phyloP scores from a whole-genome alignment of 208 protist genomes.

The Borovskyia barvae region DNA sequence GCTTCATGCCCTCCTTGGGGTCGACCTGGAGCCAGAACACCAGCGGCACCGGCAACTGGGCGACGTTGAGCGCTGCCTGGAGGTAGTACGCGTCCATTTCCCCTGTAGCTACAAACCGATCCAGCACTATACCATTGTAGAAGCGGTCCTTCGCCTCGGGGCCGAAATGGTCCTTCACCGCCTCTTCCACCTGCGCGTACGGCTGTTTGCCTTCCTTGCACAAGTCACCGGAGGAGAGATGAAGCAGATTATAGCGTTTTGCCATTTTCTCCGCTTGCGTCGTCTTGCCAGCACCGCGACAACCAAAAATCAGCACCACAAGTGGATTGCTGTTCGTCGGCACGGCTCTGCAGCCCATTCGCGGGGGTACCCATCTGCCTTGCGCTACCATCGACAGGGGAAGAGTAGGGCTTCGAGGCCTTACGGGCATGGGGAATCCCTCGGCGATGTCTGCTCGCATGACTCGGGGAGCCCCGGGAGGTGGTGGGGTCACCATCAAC shows the following conservation, averaged over 20 bases:
- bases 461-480: not conserved
- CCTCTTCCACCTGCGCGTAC: conserved; percentile 60
- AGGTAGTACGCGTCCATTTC: conserved; percentile 87
- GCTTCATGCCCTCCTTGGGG: conserved; percentile 48
- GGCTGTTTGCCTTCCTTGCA: conserved; percentile 74
- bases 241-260: conserved; percentile 66
- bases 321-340: conserved; percentile 37
- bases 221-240: conserved; percentile 68
- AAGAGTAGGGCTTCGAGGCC: too few relatives aligned
- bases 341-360: conserved; percentile 22
- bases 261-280: conserved; percentile 58
- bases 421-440: not conserved
- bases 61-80: conserved; percentile 49
- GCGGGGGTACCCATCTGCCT: conserved; percentile 22
- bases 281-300: conserved; percentile 81
- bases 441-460: not conserved
- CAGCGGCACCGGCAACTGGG: conserved; percentile 61
- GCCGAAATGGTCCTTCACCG: conserved; percentile 66
- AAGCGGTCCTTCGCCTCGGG: conserved; percentile 27
- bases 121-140: conserved; percentile 80
- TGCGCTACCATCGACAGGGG: too few relatives aligned
- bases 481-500: not conserved
- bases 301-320: conserved; percentile 78
- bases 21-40: conserved; percentile 78
- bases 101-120: conserved; percentile 79